Conservation (phyloP, 2,329 filamentous ascomycete genomes). For the Botryotinia narcissicola region DNA sequence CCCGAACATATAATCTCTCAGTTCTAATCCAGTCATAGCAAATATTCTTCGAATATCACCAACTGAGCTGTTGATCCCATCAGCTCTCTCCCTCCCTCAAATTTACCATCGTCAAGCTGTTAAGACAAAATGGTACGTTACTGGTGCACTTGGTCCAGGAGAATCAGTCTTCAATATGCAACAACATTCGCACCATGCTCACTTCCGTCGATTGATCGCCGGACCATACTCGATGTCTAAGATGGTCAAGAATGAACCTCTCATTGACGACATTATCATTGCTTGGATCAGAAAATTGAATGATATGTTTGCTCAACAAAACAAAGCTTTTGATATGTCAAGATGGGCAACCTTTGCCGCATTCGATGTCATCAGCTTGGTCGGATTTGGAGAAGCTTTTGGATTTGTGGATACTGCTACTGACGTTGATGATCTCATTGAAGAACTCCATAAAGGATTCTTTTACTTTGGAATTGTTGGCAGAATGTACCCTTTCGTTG, state of each 20-base stretch:
- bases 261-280: constrained; percentile 51
- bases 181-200: constrained; percentile 49
- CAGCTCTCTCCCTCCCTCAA: constrained; percentile 52
- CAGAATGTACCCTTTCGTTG: constrained; percentile 51
- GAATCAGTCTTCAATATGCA: constrained; percentile 59
- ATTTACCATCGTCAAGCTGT: constrained; percentile 55
- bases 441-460: constrained; percentile 49
- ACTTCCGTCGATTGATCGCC: constrained; percentile 54
- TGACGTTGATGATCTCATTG: constrained; percentile 53
- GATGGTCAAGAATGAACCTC: constrained; percentile 57
- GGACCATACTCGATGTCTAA: constrained; percentile 53
- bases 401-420: constrained; percentile 53
- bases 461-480: constrained; percentile 44
- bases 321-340: constrained; percentile 52
- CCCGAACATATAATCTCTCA: neutral
- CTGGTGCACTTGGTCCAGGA: constrained; percentile 54
- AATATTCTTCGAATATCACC: constrained; percentile 53
- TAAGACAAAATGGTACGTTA: constrained; percentile 59
- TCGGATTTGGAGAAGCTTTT: constrained; percentile 55
- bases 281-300: constrained; percentile 52
- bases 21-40: constrained; percentile 38
- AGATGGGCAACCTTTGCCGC: constrained; percentile 50
- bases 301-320: constrained; percentile 45
- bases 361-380: constrained; percentile 56
- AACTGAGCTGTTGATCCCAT: constrained; percentile 51